A percentile compares a stretch with the other conserved stretches of the same genome.
phyloP scores from a whole-genome alignment of 2,329 filamentous ascomycete genomes.

The Aspergillus floridensis region DNA sequence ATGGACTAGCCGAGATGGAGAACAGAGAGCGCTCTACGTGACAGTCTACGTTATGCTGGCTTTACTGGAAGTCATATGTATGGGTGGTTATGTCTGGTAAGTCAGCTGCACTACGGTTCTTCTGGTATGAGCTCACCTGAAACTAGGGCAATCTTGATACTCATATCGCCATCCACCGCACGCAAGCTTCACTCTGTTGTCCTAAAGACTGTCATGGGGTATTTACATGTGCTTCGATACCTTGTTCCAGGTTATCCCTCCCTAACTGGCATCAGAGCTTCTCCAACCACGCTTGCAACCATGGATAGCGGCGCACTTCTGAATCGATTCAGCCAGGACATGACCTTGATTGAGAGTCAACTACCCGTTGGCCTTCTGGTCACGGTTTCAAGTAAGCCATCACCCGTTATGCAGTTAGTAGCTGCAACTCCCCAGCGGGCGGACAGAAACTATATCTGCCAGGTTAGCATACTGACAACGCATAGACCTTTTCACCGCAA shows the following conservation, averaged over 20 bases:
- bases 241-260: neutral
- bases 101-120: neutral
- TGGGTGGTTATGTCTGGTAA: constrained; percentile 5
- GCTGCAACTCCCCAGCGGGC: neutral
- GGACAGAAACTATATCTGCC: too few species aligned
- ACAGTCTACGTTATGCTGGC: neutral
- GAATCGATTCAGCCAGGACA: neutral
- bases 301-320: neutral
- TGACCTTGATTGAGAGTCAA: constrained; percentile 6
- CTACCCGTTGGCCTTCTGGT: neutral
- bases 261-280: neutral
- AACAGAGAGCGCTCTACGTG: neutral
- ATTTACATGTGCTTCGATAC: neutral
- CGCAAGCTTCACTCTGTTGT: constrained; percentile 1
- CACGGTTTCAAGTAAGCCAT: constrained; percentile 1
- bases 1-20: neutral
- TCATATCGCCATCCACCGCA: neutral
- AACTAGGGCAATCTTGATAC: constrained; percentile 2
- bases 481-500: neutral
- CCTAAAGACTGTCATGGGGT: constrained; percentile 3
- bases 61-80: neutral
- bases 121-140: neutral
- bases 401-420: neutral
- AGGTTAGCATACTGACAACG: neutral
- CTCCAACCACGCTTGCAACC: neutral